A percentile compares a stretch with the other conserved stretches of the same genome.
These are phyloP conservation scores for Populus davidiana DNA, from an alignment of 345 rosid genomes.

Conservation along the genomic window DNA sequence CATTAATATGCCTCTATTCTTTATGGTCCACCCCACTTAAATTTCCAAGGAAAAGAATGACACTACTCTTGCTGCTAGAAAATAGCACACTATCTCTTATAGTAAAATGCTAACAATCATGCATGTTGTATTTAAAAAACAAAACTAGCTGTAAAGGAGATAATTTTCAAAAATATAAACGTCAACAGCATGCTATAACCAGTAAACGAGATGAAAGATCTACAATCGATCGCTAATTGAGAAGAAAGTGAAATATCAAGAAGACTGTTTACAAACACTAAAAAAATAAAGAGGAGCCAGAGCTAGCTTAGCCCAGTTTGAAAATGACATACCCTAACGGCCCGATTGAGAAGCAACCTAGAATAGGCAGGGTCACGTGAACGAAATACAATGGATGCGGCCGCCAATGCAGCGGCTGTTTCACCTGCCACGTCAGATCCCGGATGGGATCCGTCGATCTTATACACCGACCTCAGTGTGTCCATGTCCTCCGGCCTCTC, in stretches of 20 bases:
- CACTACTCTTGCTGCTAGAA: not conserved
- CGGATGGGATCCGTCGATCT: conserved; percentile 26
- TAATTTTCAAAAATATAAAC: not conserved
- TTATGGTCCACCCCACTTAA: not conserved
- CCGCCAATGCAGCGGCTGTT: conserved; percentile 39
- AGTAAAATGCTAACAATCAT: not conserved
- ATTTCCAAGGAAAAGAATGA: not conserved
- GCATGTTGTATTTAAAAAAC: not conserved
- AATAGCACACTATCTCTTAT: not conserved
- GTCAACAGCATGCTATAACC: not conserved
- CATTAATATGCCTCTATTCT: not conserved
- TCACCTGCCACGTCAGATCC: conserved; percentile 39
- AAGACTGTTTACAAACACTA: not conserved
- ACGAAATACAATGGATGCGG: conserved; percentile 32
- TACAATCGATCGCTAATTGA: not conserved
- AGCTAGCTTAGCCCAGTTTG: not conserved
- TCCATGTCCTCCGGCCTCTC: conserved; percentile 41
- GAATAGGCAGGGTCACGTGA: conserved; percentile 34
- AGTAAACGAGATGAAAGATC: not conserved
- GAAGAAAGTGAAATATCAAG: not conserved
- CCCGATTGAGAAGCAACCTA: conserved; percentile 31
- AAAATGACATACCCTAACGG: conserved; percentile 34
- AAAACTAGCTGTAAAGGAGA: not conserved
- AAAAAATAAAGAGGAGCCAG: not conserved
- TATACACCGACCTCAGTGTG: conserved; percentile 26